phyloP scores from a whole-genome alignment of 768 basidiomycete genomes.

The Suillus tomentosus region DNA sequence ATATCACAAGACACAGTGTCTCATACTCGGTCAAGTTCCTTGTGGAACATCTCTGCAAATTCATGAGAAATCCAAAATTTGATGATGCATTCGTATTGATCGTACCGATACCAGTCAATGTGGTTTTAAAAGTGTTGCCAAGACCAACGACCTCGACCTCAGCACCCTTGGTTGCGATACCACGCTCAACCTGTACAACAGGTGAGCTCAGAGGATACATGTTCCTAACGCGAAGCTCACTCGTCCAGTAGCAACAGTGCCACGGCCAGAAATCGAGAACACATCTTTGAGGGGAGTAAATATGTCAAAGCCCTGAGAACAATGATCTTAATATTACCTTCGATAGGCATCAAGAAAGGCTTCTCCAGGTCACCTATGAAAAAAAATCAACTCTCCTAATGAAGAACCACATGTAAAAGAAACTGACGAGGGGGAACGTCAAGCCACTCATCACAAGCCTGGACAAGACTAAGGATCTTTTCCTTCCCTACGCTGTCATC shows the following conservation, averaged over 20 bases:
- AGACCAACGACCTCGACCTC: constrained; percentile 94
- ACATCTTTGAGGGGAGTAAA: constrained; percentile 54
- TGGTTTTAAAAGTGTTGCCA: constrained; percentile 83
- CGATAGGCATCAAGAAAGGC: constrained; percentile 94
- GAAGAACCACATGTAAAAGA: constrained; percentile 2
- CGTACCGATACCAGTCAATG: constrained; percentile 89
- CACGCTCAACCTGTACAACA: constrained; percentile 77
- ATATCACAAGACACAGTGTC: neutral
- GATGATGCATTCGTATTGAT: constrained; percentile 8
- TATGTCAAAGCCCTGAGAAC: neutral
- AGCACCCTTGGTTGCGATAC: constrained; percentile 84
- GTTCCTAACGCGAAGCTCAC: constrained; percentile 42
- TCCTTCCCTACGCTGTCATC: constrained; percentile 76
- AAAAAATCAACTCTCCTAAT: neutral
- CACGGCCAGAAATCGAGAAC: constrained; percentile 97
- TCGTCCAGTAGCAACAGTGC: constrained; percentile 95
- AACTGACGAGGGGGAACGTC: constrained; percentile 86
- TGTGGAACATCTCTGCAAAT: constrained; percentile 95
- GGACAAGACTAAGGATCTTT: constrained; percentile 81
- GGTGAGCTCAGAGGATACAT: neutral
- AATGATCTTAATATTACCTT: constrained; percentile 49
- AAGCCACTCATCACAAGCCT: constrained; percentile 92
- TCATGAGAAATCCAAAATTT: neutral
- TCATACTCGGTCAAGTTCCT: constrained; percentile 92
- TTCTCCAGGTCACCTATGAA: constrained; percentile 88